phyloP scores from a whole-genome alignment of 768 basidiomycete genomes.

The Pisolithus orientalis region DNA sequence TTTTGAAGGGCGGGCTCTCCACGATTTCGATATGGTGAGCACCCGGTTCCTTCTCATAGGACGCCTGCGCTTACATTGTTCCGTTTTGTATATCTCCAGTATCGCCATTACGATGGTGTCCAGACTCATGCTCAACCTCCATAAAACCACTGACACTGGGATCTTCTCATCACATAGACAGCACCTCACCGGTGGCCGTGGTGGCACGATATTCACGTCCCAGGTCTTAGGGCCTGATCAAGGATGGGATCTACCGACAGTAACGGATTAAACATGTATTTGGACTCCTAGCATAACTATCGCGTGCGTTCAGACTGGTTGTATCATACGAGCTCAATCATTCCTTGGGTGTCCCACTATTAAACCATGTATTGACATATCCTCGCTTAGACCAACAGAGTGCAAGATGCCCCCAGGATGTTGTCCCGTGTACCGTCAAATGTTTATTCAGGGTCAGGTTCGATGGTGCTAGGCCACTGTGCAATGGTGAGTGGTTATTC shows the following conservation, averaged over 20 bases:
- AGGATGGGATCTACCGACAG: background rate
- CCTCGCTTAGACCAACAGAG: no score
- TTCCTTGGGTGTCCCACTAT: background rate
- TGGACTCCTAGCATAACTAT: no score
- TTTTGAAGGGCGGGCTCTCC: constrained; percentile 41
- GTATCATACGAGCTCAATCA: background rate
- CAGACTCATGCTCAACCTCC: constrained; percentile 51
- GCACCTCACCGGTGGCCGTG: background rate
- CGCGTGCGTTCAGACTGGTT: background rate
- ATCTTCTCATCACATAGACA: background rate
- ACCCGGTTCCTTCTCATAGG: background rate
- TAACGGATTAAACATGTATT: background rate
- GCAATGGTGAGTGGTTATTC: no score
- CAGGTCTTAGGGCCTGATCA: background rate
- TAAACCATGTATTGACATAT: no score
- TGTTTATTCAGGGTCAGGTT: no score
- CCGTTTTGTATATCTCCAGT: constrained; percentile 18
- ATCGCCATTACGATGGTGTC: constrained; percentile 49
- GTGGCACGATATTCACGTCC: background rate
- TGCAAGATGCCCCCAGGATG: no score
- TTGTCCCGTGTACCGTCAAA: no score
- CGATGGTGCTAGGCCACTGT: no score
- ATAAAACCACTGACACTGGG: constrained; percentile 29
- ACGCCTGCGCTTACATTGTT: background rate
- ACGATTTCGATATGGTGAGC: constrained; percentile 45